Evolutionary conservation across 192 early-diverging fungal species (phyloP), one percentile per base, ranked within the genome.

Genomic region (Coemansia sp.): DNA sequence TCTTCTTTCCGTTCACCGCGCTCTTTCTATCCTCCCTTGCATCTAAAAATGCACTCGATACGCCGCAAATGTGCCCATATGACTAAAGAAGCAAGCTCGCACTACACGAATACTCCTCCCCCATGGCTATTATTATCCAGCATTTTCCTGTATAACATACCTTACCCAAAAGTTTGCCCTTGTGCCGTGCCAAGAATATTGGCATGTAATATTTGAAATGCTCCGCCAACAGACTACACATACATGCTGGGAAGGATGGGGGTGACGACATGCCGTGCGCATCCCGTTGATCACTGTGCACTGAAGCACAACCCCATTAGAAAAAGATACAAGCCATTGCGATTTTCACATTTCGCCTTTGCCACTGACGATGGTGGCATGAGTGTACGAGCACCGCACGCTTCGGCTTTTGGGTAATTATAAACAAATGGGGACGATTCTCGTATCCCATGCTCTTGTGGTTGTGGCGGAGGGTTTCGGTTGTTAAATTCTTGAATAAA

Each of bases 391-490:
- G 33, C n/a, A 35, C 20, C 16, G 16, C 52, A 6, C 30, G 24
- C 12, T 14, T 21, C 46, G 18, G 18, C 11, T 18, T 49, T 23
- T 55, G 20, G 55, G 52, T 65, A 65, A 65, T 39, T 65, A 52
- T 65, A 56, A 65, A 64, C 63, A 64, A 64, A 30, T 23, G 30
- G 63, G 63, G 63, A 64, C 30, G 3, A n/a, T n/a, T n/a, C 49
- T n/a, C 23, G 44, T 16, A 46, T 44, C 10, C 4, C 45, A 45
- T 8, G 6, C n/a, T 49, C 18, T 7, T 20, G 46, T 49, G 16
- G 46, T 49, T 49, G 46, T 49, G 46, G 46, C n/a, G 6, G 46
- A 20, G 46, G 20, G 8, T 18, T 18, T 49, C 46, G 46, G 46
- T 18, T 18, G n/a, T 49, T 49, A 18, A 18, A 0, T 49, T 49